Base-by-base conservation (phyloP, 2,329 filamentous ascomycete species). In the Alternaria incomplexa region DNA sequence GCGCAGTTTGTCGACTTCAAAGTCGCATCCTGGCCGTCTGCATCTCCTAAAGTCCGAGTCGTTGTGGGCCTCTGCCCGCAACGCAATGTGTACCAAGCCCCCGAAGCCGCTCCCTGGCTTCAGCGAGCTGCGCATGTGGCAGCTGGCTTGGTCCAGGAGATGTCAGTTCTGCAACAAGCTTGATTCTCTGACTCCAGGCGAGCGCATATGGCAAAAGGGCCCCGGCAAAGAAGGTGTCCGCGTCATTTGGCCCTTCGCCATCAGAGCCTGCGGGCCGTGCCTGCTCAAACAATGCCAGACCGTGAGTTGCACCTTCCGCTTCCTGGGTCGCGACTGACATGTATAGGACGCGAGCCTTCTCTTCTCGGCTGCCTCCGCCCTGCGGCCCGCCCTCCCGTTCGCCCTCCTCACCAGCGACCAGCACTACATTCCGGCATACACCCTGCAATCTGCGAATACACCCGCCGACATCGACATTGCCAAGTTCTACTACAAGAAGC, bases 51-150 rank as follows among this genome's bases (percentile, higher is more conserved):
- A 86, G 73, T 87, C 90, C 71, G 87, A 93, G 74, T 80, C 82
- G 51, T 88, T 95, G 71, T 95, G 92, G 92, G 86, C 86, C 75
- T 82, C 84, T 68, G 91, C 91, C 71, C 87, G 91, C 73, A 88
- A 88, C 70, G 80, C 82, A 20, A 89, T 88, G 77, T 87, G 87
- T 81, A 88, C 88, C 25, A 85, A 86, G 68, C 88, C 93, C 82
- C 92, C 92, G 50, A 84, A 85, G 59, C 92, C 92, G 26, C 83
- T 95, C 53, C 81, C 83, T 56, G 85, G 84, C 61, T 87, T 86
- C 74, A 87, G 87, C 45, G 92, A 96, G 78, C 82, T 92, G 67
- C 87, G 90, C 45, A 94, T 94, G 91, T 93, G 92, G 87, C 87
- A 86, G 72, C 82, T 96, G 54, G 84, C 88, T 36, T 89, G 88